Conservation (phyloP, 352 stramenopile genomes). For the Aphanomyces cochlioides region DNA sequence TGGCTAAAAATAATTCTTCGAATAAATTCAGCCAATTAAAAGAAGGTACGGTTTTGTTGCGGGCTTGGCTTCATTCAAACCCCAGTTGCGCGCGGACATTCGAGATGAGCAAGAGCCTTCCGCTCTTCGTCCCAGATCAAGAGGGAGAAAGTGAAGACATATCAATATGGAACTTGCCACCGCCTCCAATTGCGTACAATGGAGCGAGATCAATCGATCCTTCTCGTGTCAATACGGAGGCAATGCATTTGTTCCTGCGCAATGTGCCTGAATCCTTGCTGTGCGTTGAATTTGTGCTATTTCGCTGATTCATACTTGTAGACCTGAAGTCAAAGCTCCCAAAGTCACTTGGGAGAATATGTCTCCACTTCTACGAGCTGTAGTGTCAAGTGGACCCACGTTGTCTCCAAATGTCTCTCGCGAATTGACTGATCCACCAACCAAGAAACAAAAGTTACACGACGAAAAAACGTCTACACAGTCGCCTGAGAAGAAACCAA, state of each 20-base stretch:
- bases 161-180: constrained; percentile 15
- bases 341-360: background rate
- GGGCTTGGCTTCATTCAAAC: background rate
- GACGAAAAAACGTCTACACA: background rate
- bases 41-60: background rate
- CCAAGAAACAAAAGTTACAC: constrained; percentile 17
- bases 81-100: background rate
- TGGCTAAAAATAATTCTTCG: constrained; percentile 13
- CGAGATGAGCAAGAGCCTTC: background rate
- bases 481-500: no score
- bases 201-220: constrained; percentile 1
- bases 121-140: background rate
- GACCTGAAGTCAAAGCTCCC: constrained; percentile 1
- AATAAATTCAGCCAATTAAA: constrained; percentile 2
- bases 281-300: background rate
- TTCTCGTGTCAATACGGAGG: constrained; percentile 6
- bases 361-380: constrained; percentile 16
- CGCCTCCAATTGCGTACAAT: background rate
- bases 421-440: background rate
- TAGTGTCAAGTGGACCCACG: background rate
- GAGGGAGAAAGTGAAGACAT: constrained; percentile 1
- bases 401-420: constrained; percentile 8
- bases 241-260: background rate
- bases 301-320: background rate
- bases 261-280: constrained; percentile 11